phyloP scores from a whole-genome alignment of 768 basidiomycete genomes.

The Jaapia argillacea region DNA sequence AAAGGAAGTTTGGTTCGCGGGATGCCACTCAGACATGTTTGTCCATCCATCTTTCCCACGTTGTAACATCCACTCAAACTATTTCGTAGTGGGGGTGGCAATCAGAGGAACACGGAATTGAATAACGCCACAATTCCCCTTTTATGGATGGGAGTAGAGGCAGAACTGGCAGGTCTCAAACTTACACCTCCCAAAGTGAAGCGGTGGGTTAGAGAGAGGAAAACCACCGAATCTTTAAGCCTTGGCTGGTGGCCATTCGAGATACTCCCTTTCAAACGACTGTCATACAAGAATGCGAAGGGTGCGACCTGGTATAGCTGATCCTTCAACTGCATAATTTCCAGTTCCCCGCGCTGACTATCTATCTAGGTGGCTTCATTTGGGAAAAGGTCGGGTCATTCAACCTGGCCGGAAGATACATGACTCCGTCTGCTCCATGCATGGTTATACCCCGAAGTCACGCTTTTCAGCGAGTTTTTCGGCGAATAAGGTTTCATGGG shows the following conservation, averaged over 20 bases:
- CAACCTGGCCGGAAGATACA: not conserved
- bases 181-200: not conserved
- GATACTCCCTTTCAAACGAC: slow-evolving; percentile 1
- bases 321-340: not conserved
- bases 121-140: not conserved
- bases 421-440: not conserved
- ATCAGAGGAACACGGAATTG: not conserved
- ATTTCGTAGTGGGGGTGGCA: not conserved
- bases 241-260: slow-evolving; percentile 1
- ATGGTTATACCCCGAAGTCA: too few species aligned
- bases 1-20: slow-evolving; percentile 7
- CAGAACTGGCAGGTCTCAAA: not conserved
- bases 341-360: not conserved
- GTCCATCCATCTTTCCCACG: not conserved
- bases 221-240: not conserved
- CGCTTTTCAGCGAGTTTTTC: too few species aligned
- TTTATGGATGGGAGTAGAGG: not conserved
- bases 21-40: slow-evolving; percentile 6
- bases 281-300: slow-evolving; percentile 1
- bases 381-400: not conserved
- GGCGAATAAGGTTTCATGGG: too few species aligned
- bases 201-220: not conserved
- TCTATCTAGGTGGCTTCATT: not conserved
- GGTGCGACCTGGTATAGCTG: not conserved
- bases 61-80: not conserved